Conservation (phyloP, 441 rosid species). For the Adansonia madagascariensis region DNA sequence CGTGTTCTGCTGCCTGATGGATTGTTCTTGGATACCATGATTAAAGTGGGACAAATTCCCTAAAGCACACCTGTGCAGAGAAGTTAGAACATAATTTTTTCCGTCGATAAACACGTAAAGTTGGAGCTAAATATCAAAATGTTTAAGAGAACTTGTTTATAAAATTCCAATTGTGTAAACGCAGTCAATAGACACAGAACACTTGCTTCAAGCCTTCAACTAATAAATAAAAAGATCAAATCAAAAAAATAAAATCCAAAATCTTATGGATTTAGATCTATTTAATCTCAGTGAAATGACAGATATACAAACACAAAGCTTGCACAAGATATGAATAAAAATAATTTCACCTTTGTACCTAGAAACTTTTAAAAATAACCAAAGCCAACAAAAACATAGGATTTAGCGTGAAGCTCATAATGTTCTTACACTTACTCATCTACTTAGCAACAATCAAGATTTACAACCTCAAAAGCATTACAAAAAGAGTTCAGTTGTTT, state of each 20-base stretch:
- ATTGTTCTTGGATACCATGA: conserved; percentile 67
- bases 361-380: too few relatives aligned
- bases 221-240: neutral
- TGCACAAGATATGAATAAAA: neutral
- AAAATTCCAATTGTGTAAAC: neutral
- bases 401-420: too few relatives aligned
- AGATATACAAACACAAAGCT: neutral
- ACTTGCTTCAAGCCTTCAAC: neutral
- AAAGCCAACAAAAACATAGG: too few relatives aligned
- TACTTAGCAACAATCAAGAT: neutral
- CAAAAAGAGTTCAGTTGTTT: neutral
- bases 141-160: neutral
- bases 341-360: too few relatives aligned
- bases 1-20: conserved; percentile 51
- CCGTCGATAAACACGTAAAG: neutral
- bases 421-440: neutral
- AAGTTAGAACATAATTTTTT: conserved; percentile 13
- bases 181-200: neutral
- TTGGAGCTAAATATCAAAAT: neutral
- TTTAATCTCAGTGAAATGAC: neutral
- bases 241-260: neutral
- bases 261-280: neutral
- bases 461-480: neutral
- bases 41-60: conserved; percentile 27
- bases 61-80: conserved; percentile 25